A percentile compares a stretch with the other conserved stretches of the same genome.
Conservation (phyloP, 306 rosid species). For the Malus orientalis region DNA sequence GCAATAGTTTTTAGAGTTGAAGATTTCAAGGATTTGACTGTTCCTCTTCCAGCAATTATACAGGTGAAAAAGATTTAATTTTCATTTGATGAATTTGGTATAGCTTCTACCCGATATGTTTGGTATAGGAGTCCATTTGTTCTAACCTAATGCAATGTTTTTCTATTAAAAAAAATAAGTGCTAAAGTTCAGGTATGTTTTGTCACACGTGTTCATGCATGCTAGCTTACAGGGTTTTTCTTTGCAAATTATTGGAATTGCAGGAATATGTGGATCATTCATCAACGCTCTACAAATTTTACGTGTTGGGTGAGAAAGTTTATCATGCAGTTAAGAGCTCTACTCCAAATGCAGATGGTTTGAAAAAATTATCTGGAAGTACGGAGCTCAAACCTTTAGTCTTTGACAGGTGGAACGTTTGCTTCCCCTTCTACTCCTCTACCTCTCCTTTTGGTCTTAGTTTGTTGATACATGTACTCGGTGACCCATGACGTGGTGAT, state of each 20-base stretch:
- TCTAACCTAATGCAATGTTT: neutral
- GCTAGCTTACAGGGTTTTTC: neutral
- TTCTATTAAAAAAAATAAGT: neutral
- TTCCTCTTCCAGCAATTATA: slow-evolving; percentile 89
- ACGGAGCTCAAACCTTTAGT: slow-evolving; percentile 56
- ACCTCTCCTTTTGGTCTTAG: neutral
- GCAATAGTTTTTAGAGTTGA: slow-evolving; percentile 67
- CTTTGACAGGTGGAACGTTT: slow-evolving; percentile 51
- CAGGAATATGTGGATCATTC: slow-evolving; percentile 95
- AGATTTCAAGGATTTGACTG: slow-evolving; percentile 55
- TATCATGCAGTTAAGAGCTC: slow-evolving; percentile 85
- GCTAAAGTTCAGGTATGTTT: neutral
- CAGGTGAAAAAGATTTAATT: slow-evolving; percentile 37
- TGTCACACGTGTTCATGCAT: neutral
- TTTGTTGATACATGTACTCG: neutral
- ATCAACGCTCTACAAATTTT: slow-evolving; percentile 73
- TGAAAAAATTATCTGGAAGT: slow-evolving; percentile 36
- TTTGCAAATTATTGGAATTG: slow-evolving; percentile 3
- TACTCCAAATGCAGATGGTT: slow-evolving; percentile 55
- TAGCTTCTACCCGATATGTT: neutral
- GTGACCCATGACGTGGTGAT: neutral
- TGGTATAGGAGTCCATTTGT: neutral
- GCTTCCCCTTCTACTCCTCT: neutral
- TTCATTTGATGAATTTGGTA: neutral
- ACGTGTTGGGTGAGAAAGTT: slow-evolving; percentile 65